Evolutionary conservation across 495 filamentous ascomycete species (phyloP), one percentile per base, ranked within the genome.

Genomic region (Lophiostoma macrostomum): DNA sequence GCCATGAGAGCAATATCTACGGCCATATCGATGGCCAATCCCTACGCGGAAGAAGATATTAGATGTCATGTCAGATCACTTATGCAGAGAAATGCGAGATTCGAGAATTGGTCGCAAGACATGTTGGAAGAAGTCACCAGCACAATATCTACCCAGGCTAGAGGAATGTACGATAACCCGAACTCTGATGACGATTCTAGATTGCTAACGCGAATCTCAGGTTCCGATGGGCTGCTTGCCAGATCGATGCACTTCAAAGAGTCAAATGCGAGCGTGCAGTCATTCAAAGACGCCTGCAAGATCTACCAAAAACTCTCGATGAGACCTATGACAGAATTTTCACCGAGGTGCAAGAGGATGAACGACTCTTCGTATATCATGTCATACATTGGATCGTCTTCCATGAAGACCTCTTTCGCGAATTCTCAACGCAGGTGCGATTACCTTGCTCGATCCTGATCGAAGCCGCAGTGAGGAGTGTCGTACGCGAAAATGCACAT

Each of bases 211-310:
- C 6, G n/a, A n/a, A 10, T 38, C 7, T 18, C 19, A 38, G 35
- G 35, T 38, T 38, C 14, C 35, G 35, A 8, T 38, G 35, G 35
- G 35, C 35, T 8, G 35, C 19, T 38, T 38, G 35, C 35, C 35
- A 38, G 14, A 10, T 38, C 14, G 35, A 38, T 18, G 14, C 19
- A 7, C 14, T 38, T 6, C 35, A 38, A 6, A 7, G 35, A 18
- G 12, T 38, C 12, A 38, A 38, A 38, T 18, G 7, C 16, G 35
- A 38, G 12, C 35, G 16, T 6, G 35, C 12, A 38, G 8, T 7
- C 35, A 18, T 18, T 38, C 35, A 8, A 38, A 18, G 19, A 18
- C 35, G 35, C 35, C 35, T 18, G 19, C 16, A 18, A 38, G 14
- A 38, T 6, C 16, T 38, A 38, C 14, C 7, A 38, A 10, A n/a